A percentile compares a stretch with the other conserved stretches of the same genome.
These are phyloP conservation scores for Carallia pectinifolia DNA, from an alignment of 345 rosid species.

Conservation along the genomic window DNA sequence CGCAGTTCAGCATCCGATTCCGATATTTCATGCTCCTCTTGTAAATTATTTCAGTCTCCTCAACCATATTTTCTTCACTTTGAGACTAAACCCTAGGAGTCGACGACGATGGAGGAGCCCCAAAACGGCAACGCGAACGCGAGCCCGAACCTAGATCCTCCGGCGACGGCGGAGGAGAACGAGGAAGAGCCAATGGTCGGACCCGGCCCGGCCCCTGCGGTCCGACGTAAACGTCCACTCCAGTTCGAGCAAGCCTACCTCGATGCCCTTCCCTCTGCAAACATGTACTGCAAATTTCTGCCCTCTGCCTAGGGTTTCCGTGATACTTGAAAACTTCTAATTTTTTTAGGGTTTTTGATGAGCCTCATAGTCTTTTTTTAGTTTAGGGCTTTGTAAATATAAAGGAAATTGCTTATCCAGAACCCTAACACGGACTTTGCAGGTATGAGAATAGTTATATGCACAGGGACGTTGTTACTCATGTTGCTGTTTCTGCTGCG, in stretches of 20 bases:
- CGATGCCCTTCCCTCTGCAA: conserved; percentile 84
- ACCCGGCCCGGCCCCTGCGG: conserved; percentile 73
- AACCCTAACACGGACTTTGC: background rate
- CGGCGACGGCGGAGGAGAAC: conserved; percentile 18
- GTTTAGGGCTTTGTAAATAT: background rate
- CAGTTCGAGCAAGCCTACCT: conserved; percentile 92
- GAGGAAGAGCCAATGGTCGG: conserved; percentile 55
- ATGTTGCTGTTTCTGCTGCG: conserved; percentile 87
- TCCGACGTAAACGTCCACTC: conserved; percentile 84
- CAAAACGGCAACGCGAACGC: conserved; percentile 36
- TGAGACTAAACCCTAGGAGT: background rate
- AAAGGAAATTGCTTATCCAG: background rate
- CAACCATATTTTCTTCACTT: too few relatives aligned
- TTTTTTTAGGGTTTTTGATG: background rate
- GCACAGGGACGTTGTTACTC: conserved; percentile 96
- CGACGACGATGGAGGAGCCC: conserved; percentile 45
- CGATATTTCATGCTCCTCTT: too few relatives aligned
- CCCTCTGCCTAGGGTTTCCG: background rate
- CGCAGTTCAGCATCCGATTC: too few relatives aligned
- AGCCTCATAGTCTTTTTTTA: background rate
- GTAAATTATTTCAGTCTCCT: too few relatives aligned
- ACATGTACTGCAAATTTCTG: conserved; percentile 41
- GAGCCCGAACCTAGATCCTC: background rate
- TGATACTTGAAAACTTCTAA: background rate
- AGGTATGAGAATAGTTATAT: conserved; percentile 98